Percentiles rank a stretch among this genome's conserved stretches.
These are phyloP conservation scores for Penicillium sp. DNA, from an alignment of 2,329 filamentous ascomycete genomes.

Conservation along the genomic window DNA sequence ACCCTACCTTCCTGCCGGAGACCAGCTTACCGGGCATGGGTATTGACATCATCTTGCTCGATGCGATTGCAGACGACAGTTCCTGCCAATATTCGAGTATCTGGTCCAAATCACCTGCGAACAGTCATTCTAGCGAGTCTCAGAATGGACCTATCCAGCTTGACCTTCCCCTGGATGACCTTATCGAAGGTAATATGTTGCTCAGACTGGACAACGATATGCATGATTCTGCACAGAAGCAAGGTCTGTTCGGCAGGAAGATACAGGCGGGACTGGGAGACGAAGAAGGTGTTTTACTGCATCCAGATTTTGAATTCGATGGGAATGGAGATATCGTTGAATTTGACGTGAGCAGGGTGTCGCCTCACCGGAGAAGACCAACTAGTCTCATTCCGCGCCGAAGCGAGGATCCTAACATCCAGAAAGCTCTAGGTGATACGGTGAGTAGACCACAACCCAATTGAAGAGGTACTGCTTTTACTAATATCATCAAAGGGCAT, in stretches of 20 bases:
- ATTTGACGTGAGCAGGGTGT: constrained; percentile 25
- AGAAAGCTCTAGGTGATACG: neutral
- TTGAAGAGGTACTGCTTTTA: neutral
- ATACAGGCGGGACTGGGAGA: constrained; percentile 34
- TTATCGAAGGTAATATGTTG: constrained; percentile 37
- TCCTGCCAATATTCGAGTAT: constrained; percentile 34
- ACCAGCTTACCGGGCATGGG: constrained; percentile 61
- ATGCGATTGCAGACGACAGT: constrained; percentile 34
- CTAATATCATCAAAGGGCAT: neutral
- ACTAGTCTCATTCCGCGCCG: neutral
- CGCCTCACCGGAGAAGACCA: constrained; percentile 14
- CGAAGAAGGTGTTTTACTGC: constrained; percentile 48
- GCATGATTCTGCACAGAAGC: constrained; percentile 36
- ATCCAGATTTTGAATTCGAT: constrained; percentile 61
- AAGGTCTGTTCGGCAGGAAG: constrained; percentile 27
- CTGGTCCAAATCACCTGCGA: constrained; percentile 34
- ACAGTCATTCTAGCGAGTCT: constrained; percentile 29
- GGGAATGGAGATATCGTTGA: constrained; percentile 60
- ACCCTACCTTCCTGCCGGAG: constrained; percentile 74
- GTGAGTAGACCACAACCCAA: neutral
- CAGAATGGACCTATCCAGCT: constrained; percentile 36
- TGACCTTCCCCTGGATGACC: constrained; percentile 50
- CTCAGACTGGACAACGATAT: constrained; percentile 45
- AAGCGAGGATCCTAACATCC: neutral
- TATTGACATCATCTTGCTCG: constrained; percentile 50